phyloP scores from a whole-genome alignment of 1,284 basidiomycete species.

The Ceratobasidium theobromae region DNA sequence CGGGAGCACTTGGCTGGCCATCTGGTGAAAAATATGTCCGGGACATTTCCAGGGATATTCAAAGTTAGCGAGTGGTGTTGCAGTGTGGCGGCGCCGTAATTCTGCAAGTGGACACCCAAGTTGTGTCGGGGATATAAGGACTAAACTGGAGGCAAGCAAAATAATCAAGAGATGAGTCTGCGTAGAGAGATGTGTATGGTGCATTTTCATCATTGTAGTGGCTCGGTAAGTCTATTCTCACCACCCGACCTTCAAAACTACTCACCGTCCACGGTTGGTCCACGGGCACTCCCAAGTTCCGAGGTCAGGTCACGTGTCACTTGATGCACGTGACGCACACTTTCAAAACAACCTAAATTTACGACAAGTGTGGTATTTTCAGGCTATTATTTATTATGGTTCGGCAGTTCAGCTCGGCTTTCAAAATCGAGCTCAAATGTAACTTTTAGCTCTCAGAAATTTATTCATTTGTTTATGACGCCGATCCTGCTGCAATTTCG shows the following conservation, averaged over 20 bases:
- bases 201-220: constrained; percentile 4
- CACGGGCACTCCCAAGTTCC: constrained; percentile 26
- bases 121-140: too few species aligned
- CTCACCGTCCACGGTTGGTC: constrained; percentile 31
- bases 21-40: constrained; percentile 15
- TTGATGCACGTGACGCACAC: neutral
- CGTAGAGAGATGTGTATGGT: neutral
- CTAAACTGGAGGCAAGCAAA: too few species aligned
- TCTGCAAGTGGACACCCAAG: too few species aligned
- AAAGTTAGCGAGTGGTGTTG: too few species aligned
- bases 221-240: neutral
- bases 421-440: neutral
- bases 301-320: constrained; percentile 21
- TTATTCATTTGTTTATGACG: too few species aligned
- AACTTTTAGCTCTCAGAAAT: too few species aligned
- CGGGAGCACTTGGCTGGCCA: constrained; percentile 7
- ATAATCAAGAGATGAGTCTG: neutral
- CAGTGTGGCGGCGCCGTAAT: too few species aligned
- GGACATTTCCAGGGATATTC: constrained; percentile 4
- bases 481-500: too few species aligned
- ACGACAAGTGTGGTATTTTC: too few species aligned
- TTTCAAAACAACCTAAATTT: neutral
- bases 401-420: neutral
- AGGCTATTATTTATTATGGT: too few species aligned
- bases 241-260: constrained; percentile 10